Base-by-base conservation (phyloP, 257 asterid genomes). In the Cynanchum wilfordii region DNA sequence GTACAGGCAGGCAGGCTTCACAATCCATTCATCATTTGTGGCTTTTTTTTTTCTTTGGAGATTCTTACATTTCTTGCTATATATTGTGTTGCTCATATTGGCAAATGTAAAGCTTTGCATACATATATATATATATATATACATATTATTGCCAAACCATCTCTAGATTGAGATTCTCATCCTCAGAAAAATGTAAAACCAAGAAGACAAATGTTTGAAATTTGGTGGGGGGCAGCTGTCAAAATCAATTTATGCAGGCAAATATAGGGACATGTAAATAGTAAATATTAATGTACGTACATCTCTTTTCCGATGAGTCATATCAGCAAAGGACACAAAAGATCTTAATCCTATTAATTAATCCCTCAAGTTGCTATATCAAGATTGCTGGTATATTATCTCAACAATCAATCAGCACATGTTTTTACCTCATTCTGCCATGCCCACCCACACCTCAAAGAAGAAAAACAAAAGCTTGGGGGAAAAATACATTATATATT, bases 1-100 rank as follows among this genome's bases (percentile, higher is more conserved):
- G 73, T 67, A 67, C 60, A 75, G 68, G 38, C 38, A 30, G 50
- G 50, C 78, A 40, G 68, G 45, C 38, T 47, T 50, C 19, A 10
- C 7, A 56, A 56, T 70, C 1, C 16, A 7, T 8, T 15, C 0
- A 63, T 15, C 0, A 63, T 19, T 54, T 54, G 4, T 55, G 27
- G 25, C 56, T 42, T 42, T 8, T 10, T 8, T 40, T 40, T 40
- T 6, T 8, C 7, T 8, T 58, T n/a, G 15, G 40, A 17, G 7
- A 4, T 33, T 55, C 55, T 22, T 71, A 22, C 36, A n/a, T 42
- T 36, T 17, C 20, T 36, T 36, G 38, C 19, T 54, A 30, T 33
- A 70, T 1, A 20, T 70, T 59, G 13, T 33, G 47, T 36, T 62
- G 7, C 16, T 62, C 67, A 29, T 62, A 38, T 30, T 7, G 66